Percentiles rank a stretch among this genome's conserved stretches.
Evolutionary conservation across 73 alveolate genomes (phyloP).

Genomic region (Paramecium sonneborni): DNA sequence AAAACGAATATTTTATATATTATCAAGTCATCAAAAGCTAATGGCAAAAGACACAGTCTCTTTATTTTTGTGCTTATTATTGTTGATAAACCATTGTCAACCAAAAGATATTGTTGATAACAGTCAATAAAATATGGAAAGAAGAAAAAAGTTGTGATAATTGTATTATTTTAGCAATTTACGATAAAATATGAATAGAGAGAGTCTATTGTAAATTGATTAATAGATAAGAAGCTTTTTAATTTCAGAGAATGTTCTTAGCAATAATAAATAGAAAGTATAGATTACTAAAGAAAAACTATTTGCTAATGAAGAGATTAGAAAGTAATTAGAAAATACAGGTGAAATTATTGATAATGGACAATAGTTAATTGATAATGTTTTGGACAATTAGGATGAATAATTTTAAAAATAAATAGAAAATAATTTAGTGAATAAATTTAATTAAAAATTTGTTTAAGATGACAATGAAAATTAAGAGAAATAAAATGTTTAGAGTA

Average conservation of each 20-base stretch:
- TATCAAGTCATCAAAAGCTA: slow-evolving; percentile 1
- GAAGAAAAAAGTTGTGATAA: slow-evolving; percentile 3
- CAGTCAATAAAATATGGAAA: not conserved
- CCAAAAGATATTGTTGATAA: not conserved
- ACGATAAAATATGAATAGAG: not conserved
- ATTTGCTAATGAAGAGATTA: not conserved
- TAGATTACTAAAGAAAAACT: not conserved
- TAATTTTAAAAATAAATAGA: not conserved
- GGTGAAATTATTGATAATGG: not conserved
- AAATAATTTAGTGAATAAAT: too few relatives aligned
- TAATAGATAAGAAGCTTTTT: not conserved
- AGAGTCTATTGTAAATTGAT: not conserved
- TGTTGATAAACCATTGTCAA: not conserved
- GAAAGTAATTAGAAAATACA: not conserved
- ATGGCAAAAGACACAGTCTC: not conserved
- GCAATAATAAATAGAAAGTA: not conserved
- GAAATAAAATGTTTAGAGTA: not conserved
- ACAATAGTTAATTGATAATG: too few relatives aligned
- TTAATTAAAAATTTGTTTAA: too few relatives aligned
- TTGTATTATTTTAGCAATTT: not conserved
- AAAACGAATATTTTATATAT: slow-evolving; percentile 27
- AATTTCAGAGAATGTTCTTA: not conserved
- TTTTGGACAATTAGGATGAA: not conserved
- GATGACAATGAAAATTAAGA: not conserved
- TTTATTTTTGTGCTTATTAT: not conserved